Evolutionary conservation across 805 yeast species (phyloP), one percentile per base, ranked within the genome.

Genomic region (Candida khao-thaluensis): DNA sequence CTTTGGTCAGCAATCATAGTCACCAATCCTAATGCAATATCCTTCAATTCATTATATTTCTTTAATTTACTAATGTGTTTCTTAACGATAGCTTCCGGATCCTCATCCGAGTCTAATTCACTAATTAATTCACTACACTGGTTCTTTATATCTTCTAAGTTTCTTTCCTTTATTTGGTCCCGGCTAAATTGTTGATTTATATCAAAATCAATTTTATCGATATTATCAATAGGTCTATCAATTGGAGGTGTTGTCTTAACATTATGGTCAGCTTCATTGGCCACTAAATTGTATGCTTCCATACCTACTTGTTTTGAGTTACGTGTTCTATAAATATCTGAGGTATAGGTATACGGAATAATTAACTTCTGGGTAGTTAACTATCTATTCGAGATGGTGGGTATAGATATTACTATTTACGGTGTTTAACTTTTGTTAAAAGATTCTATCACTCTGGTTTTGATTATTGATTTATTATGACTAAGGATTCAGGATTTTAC

Each of bases 41-140:
- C 89, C 49, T 76, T 73, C 17, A 83, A 57, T 43, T 81, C 86
- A 50, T 82, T 79, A 56, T 82, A 83, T 38, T 64, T 59, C 44
- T 78, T 77, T 27, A 82, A 57, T 37, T 68, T 66, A 18, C 56
- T 52, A 17, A 82, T 77, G 47, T 83, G 87, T 18, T 54, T 51
- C 29, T 67, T 64, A n/a, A 75, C 72, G 1, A 80, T 62, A 1
- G 52, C 57, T 28, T 69, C 72, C 1, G 81, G 74, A 39, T 69
- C 64, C 17, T 58, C 56, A n/a, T 53, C 50, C 7, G 53, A 44
- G 18, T 60, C 66, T 33, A 62, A 49, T 47, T 62, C 68, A 38
- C 59, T 52, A 18, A 62, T 62, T 22, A 62, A 47, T 30, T 47
- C 49, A 11, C 59, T 49, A 40, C 66, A 61, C 41, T 62, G 66